These are phyloP conservation scores for Debaryomyces sp. DNA, from an alignment of 1,139 yeast genomes.

Conservation along the genomic window DNA sequence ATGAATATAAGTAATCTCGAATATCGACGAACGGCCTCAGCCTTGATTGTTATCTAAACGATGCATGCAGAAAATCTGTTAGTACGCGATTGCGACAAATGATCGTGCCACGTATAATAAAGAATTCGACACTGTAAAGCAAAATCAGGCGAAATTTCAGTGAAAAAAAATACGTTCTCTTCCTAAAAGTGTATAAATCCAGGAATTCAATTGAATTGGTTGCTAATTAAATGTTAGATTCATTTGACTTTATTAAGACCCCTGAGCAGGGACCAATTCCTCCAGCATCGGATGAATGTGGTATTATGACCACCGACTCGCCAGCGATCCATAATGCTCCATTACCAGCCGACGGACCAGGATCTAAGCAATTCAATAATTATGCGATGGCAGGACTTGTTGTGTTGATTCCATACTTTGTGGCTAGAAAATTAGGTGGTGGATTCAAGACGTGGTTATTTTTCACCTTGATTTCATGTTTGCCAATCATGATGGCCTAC, in stretches of 20 bases:
- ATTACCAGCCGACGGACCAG: constrained; percentile 91
- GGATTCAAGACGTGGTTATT: constrained; percentile 71
- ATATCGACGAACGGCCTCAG: not conserved
- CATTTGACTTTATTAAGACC: constrained; percentile 59
- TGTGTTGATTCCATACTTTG: constrained; percentile 63
- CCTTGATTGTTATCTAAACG: not conserved
- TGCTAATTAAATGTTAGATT: constrained; percentile 32
- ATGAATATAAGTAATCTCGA: not conserved
- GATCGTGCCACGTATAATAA: constrained; percentile 6
- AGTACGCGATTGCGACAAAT: constrained; percentile 3
- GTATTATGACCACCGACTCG: constrained; percentile 62
- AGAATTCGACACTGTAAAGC: constrained; percentile 4
- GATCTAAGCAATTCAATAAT: constrained; percentile 76
- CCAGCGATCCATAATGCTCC: constrained; percentile 88
- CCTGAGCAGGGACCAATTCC: constrained; percentile 55
- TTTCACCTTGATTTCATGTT: constrained; percentile 50
- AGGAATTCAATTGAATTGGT: not conserved
- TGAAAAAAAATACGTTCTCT: not conserved
- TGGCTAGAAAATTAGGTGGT: constrained; percentile 69
- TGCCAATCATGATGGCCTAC: constrained; percentile 78
- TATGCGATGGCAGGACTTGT: constrained; percentile 53
- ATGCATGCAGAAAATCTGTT: not conserved
- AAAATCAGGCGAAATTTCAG: not conserved
- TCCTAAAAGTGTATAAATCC: not conserved
- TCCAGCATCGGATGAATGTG: constrained; percentile 53